These are phyloP conservation scores for Aciculosporium take DNA, from an alignment of 2,329 filamentous ascomycete species.

Conservation along the genomic window DNA sequence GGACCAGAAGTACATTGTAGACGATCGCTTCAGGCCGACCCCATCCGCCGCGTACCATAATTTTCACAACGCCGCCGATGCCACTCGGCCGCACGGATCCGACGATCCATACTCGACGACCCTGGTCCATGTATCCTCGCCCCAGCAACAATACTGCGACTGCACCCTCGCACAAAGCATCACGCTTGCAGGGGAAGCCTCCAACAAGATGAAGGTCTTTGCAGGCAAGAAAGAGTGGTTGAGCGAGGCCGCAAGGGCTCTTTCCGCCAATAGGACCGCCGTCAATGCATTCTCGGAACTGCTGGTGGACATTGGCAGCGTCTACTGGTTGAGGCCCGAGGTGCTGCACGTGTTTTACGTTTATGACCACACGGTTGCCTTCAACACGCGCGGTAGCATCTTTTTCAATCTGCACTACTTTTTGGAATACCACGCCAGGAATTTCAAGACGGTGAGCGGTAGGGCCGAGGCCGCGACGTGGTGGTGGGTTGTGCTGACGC, in stretches of 20 bases:
- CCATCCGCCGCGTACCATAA: conserved; percentile 52
- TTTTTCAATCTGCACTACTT: conserved; percentile 94
- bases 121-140: conserved; percentile 63
- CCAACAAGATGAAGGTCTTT: conserved; percentile 61
- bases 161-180: conserved; percentile 60
- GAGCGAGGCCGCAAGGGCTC: conserved; percentile 25
- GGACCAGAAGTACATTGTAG: too few species aligned
- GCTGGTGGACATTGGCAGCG: conserved; percentile 51
- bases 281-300: conserved; percentile 58
- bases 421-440: conserved; percentile 54
- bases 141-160: conserved; percentile 78
- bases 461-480: conserved; percentile 60
- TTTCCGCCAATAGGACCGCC: conserved; percentile 42
- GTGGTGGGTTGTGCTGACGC: conserved; percentile 93
- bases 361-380: conserved; percentile 78
- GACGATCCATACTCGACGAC: too few species aligned
- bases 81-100: conserved; percentile 64
- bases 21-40: too few species aligned
- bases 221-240: too few species aligned
- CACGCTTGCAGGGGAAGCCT: conserved; percentile 52
- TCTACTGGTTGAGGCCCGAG: conserved; percentile 57
- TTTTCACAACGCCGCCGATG: conserved; percentile 62
- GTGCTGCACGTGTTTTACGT: conserved; percentile 80
- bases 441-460: conserved; percentile 26
- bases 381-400: conserved; percentile 74